phyloP scores from a whole-genome alignment of 139 green algal genomes.

The Desmodesmus armatus region DNA sequence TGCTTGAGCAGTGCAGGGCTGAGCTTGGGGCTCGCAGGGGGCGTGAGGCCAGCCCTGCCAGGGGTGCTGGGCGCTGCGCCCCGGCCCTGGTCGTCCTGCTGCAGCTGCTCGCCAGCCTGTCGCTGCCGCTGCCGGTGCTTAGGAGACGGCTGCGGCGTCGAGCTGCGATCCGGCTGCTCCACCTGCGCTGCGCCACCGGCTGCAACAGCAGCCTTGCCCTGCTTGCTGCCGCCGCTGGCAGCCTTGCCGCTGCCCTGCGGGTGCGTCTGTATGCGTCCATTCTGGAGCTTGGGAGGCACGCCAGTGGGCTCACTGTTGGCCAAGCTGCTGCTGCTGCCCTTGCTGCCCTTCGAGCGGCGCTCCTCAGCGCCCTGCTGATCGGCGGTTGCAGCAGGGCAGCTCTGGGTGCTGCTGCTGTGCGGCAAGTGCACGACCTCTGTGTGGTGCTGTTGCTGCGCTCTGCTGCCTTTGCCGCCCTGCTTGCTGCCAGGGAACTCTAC shows the following conservation, averaged over 20 bases:
- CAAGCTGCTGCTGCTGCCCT: too few species aligned
- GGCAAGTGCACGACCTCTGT: background rate
- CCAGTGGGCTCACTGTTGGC: too few species aligned
- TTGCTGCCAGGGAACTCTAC: too few species aligned
- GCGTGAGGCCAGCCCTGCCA: background rate
- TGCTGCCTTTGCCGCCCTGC: too few species aligned
- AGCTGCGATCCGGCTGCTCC: background rate
- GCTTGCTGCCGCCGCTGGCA: background rate
- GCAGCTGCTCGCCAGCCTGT: background rate
- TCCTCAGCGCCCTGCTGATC: too few species aligned
- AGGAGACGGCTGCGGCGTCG: background rate
- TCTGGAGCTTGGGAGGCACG: background rate
- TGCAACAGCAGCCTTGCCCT: background rate
- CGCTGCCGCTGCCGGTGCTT: background rate
- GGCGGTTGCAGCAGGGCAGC: background rate
- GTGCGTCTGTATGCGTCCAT: background rate
- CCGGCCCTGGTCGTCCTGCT: background rate
- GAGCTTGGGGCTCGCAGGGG: background rate
- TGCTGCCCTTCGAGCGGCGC: too few species aligned
- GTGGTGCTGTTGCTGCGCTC: conserved; percentile 12
- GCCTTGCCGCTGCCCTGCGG: background rate
- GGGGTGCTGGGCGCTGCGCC: background rate
- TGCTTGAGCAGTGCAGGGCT: conserved; percentile 30
- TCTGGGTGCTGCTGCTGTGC: background rate
- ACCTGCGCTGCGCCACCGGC: background rate